phyloP scores from a whole-genome alignment of 2,329 filamentous ascomycete species.

The Huntiella bhutanensis region DNA sequence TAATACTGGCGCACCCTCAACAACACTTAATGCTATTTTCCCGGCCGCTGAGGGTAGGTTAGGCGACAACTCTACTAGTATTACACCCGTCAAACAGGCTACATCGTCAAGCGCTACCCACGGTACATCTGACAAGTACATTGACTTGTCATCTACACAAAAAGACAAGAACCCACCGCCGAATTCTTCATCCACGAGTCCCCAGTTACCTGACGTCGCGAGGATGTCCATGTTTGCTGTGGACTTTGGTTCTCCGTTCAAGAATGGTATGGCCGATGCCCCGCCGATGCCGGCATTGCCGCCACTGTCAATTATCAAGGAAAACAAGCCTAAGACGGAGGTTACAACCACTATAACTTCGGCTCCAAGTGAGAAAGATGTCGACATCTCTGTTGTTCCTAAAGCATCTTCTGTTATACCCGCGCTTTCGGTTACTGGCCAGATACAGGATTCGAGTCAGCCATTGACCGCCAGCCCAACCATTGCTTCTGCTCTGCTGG shows the following conservation, averaged over 20 bases:
- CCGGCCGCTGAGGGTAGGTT: too few relatives aligned
- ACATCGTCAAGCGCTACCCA: too few relatives aligned
- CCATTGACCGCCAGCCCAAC: conserved; percentile 7
- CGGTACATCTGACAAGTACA: too few relatives aligned
- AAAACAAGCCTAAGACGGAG: neutral
- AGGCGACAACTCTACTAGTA: too few relatives aligned
- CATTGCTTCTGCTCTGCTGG: neutral
- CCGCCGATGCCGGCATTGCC: conserved; percentile 15
- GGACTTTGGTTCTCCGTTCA: conserved; percentile 23
- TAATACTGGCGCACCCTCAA: too few relatives aligned
- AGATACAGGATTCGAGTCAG: neutral
- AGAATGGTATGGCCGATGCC: conserved; percentile 6
- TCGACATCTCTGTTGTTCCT: neutral
- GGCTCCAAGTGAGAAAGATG: neutral
- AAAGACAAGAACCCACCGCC: too few relatives aligned
- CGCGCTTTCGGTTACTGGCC: neutral
- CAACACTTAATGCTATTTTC: too few relatives aligned
- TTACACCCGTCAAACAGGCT: too few relatives aligned
- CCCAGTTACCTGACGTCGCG: conserved; percentile 36
- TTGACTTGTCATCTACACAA: too few relatives aligned
- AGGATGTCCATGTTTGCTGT: conserved; percentile 42
- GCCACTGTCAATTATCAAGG: conserved; percentile 1
- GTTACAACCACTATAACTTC: neutral
- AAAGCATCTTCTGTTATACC: neutral
- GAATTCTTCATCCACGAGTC: conserved; percentile 28